Evolutionary conservation across 202 grass and related monocot species (phyloP), one percentile per base, ranked within the genome.

Genomic region (Saccharum hybrid): DNA sequence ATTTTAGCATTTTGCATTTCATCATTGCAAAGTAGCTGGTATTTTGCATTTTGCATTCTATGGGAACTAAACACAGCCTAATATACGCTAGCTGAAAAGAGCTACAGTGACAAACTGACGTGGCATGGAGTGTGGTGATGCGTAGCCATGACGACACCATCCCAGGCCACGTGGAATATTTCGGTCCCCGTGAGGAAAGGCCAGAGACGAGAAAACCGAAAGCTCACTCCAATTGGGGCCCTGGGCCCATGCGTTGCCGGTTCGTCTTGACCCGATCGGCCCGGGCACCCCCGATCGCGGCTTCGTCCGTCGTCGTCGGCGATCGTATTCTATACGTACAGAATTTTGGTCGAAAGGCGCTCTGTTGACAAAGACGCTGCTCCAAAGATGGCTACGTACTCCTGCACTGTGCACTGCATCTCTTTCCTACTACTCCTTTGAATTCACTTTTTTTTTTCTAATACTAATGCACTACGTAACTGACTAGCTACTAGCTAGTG

Each of bases 111-210:
- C 14, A 34, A 4, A 14, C 38, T 15, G 57, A 73, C 45, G 63
- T 59, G 63, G 56, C 80, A 63, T 2, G 37, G 37, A n/a, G 12
- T 10, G 33, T 43, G 28, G 49, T 40, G 16, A 83, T 15, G 81
- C 65, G 84, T 90, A 62, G 30, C 56, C 71, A 64, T 76, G 84
- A 90, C 52, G 88, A 76, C 81, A 81, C 88, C 80, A 38, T 49
- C 45, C 41, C 8, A 62, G 31, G 71, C 84, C 88, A 84, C 81
- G 88, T 90, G 84, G 81, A 90, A 90, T 90, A 87, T 90, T 90
- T 90, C 33, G 81, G 81, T 75, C 71, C 63, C 37, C 84, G 88
- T 84, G 84, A 90, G 37, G 63, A 76, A 54, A 18, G 12, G 43
- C 22, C n/a, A 13, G 21, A 14, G 31, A 0, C 52, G 71, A 87